These are phyloP conservation scores for Omphalea diandra DNA, from an alignment of 441 rosid genomes.

Conservation along the genomic window DNA sequence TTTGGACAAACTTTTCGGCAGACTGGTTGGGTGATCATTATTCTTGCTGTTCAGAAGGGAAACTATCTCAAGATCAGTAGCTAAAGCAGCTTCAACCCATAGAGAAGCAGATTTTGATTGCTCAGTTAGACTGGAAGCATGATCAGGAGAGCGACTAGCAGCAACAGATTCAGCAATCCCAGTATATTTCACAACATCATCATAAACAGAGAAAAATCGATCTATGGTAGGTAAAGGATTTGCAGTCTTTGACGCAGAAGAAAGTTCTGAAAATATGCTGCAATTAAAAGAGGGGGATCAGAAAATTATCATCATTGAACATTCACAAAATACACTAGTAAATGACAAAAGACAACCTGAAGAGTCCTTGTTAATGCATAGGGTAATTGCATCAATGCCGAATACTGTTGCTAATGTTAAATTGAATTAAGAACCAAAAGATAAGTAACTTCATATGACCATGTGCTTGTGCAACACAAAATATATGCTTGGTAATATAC, in stretches of 20 bases:
- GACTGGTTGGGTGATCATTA: constrained; percentile 39
- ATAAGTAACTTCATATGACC: no score
- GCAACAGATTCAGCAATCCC: constrained; percentile 45
- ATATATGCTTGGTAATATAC: constrained; percentile 31
- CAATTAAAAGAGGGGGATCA: constrained; percentile 21
- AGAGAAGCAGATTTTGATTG: constrained; percentile 58
- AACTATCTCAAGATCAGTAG: constrained; percentile 81
- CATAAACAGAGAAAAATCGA: constrained; percentile 55
- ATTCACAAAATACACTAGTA: background rate
- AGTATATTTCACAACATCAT: constrained; percentile 45
- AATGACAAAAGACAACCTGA: background rate
- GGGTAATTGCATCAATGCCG: no score
- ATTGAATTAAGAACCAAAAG: no score
- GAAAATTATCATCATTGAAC: background rate
- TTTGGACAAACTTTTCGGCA: constrained; percentile 40
- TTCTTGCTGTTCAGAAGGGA: constrained; percentile 49
- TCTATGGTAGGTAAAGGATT: constrained; percentile 76
- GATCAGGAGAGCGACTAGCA: constrained; percentile 27
- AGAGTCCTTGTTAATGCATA: background rate
- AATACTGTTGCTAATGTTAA: no score
- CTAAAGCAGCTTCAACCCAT: constrained; percentile 95
- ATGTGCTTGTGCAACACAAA: no score
- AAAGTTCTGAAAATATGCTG: constrained; percentile 88
- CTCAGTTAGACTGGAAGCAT: constrained; percentile 30
- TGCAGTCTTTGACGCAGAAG: constrained; percentile 59